phyloP scores from a whole-genome alignment of 2,329 filamentous ascomycete species.

The Colletotrichum theobromicola region DNA sequence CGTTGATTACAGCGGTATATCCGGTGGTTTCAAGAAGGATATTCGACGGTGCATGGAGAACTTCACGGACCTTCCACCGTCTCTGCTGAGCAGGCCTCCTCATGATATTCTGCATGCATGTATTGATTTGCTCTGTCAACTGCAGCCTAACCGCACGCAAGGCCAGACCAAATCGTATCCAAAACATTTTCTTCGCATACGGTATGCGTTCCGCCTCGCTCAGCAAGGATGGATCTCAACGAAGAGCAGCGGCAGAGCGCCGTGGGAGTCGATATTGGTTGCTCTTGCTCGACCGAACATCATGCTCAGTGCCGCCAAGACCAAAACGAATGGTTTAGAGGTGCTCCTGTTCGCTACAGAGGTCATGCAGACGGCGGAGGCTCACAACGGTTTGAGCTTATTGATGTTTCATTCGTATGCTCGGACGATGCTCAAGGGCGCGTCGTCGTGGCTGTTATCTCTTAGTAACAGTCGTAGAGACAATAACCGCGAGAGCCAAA shows the following conservation, averaged over 20 bases:
- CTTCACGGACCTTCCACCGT: not conserved
- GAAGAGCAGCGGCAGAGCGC: not conserved
- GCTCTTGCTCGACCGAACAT: constrained; percentile 14
- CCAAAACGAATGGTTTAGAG: not conserved
- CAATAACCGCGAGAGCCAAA: not conserved
- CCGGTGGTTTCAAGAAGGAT: not conserved
- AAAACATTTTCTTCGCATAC: not conserved
- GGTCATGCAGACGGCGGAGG: constrained; percentile 2
- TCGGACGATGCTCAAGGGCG: not conserved
- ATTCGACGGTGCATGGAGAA: not conserved
- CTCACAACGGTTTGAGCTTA: not conserved
- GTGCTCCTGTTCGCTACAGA: not conserved
- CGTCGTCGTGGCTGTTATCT: constrained; percentile 24
- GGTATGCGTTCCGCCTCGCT: constrained; percentile 2
- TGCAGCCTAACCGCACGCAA: constrained; percentile 8
- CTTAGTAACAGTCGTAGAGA: constrained; percentile 35
- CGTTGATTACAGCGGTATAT: constrained; percentile 30
- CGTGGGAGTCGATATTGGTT: constrained; percentile 14
- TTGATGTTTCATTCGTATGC: constrained; percentile 25
- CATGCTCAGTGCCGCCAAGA: not conserved
- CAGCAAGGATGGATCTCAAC: not conserved
- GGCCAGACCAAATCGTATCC: not conserved
- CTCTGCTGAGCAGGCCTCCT: not conserved
- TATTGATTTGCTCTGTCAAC: constrained; percentile 5
- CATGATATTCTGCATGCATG: constrained; percentile 35